phyloP scores from a whole-genome alignment of 371 early-diverging fungal genomes.

The Capniomyces stellatus region DNA sequence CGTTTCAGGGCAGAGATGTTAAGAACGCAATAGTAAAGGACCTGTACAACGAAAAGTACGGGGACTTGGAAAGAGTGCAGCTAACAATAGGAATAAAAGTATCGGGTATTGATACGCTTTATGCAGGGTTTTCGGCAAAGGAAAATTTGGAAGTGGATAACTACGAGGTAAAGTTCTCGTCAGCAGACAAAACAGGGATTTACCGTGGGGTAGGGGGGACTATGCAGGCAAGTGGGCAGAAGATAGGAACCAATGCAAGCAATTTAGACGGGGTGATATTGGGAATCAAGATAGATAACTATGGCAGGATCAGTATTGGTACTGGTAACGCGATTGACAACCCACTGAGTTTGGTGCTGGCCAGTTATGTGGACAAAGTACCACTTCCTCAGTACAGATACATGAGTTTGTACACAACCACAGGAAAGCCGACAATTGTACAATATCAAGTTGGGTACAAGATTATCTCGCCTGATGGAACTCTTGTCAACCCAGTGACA shows the following conservation, averaged over 20 bases:
- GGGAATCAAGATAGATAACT: not conserved
- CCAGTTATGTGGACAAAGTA: not conserved
- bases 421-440: not conserved
- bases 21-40: not conserved
- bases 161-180: not conserved
- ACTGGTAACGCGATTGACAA: not conserved
- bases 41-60: not conserved
- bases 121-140: not conserved
- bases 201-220: not conserved
- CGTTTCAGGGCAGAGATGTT: not conserved
- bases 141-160: not conserved
- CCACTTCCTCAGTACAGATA: not conserved
- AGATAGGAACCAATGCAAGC: not conserved
- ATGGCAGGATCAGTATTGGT: not conserved
- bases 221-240: not conserved
- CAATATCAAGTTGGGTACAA: not conserved
- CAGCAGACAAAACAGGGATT: not conserved
- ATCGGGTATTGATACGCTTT: not conserved
- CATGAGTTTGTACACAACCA: not conserved
- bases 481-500: not conserved
- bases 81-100: not conserved
- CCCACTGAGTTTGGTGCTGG: not conserved
- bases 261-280: not conserved
- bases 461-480: not conserved
- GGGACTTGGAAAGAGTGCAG: not conserved